A percentile compares a stretch with the other conserved stretches of the same genome.
Conservation (phyloP, 208 protist species). For the Porcisia deanei region DNA sequence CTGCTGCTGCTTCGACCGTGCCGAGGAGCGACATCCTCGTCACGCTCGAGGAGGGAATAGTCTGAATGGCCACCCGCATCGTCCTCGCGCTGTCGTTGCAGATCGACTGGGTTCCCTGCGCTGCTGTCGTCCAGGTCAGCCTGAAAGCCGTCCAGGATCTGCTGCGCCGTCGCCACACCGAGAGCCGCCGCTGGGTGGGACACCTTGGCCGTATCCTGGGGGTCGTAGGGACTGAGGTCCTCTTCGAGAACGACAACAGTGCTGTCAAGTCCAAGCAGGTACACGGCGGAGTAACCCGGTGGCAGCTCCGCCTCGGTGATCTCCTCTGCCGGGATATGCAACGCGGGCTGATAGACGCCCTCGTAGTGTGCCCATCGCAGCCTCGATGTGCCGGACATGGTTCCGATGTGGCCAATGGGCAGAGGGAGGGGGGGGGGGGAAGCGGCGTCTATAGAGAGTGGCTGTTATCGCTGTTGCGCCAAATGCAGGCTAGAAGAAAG, state of each 20-base stretch:
- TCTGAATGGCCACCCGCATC: neutral
- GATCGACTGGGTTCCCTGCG: neutral
- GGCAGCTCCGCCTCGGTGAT: conserved; percentile 33
- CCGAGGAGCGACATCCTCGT: neutral
- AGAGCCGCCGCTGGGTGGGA: conserved; percentile 49
- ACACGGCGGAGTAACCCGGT: conserved; percentile 55
- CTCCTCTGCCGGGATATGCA: conserved; percentile 53
- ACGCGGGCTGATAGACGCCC: conserved; percentile 67
- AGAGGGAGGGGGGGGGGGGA: neutral
- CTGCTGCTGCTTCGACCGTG: conserved; percentile 1
- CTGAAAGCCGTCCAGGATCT: conserved; percentile 45
- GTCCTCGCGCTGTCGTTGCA: neutral
- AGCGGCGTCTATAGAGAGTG: neutral
- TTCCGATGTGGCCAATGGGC: neutral
- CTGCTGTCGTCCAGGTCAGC: conserved; percentile 8
- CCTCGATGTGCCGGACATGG: conserved; percentile 23
- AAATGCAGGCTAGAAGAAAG: no score
- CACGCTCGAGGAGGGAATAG: neutral
- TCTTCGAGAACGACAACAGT: conserved; percentile 50
- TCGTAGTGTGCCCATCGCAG: conserved; percentile 84
- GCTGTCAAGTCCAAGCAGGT: conserved; percentile 73
- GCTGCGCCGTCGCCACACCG: conserved; percentile 57
- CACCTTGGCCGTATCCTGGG: conserved; percentile 43
- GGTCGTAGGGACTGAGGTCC: conserved; percentile 64
- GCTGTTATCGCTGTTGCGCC: neutral